A percentile compares a stretch with the other conserved stretches of the same genome.
Conservation (phyloP, 345 rosid genomes). For the Lepidium aucheri region DNA sequence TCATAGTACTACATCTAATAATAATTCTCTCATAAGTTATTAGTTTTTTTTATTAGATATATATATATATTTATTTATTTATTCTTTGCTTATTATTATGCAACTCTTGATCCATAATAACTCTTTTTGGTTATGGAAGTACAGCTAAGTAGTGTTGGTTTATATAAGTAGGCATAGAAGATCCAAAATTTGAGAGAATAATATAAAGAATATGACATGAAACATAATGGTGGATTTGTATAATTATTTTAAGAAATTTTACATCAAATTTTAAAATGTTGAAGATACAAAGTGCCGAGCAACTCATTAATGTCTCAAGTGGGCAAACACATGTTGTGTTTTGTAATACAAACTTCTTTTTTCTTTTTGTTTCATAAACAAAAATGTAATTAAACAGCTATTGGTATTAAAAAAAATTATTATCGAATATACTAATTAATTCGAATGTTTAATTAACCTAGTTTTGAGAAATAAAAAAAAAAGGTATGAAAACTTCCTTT, state of each 20-base stretch:
- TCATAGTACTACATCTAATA: not conserved
- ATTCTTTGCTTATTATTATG: not conserved
- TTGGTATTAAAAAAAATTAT: not conserved
- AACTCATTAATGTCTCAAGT: conserved; percentile 25
- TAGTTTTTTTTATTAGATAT: not conserved
- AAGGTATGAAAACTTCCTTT: too few species aligned
- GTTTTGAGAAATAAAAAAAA: too few species aligned
- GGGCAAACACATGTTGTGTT: conserved; percentile 30
- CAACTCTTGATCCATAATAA: conserved; percentile 6
- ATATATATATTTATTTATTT: too few species aligned
- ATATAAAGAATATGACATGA: conserved; percentile 10
- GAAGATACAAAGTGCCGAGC: conserved; percentile 25
- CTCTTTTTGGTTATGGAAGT: not conserved
- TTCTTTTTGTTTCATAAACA: not conserved
- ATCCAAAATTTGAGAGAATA: not conserved
- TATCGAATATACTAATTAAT: not conserved
- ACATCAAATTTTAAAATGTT: conserved; percentile 9
- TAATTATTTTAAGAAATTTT: not conserved
- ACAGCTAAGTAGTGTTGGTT: conserved; percentile 21
- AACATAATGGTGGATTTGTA: conserved; percentile 18
- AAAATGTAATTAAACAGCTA: not conserved
- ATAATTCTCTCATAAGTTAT: not conserved
- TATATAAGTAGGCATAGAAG: conserved; percentile 1
- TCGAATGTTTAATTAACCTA: too few species aligned
- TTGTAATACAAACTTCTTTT: not conserved